Evolutionary conservation across 495 filamentous ascomycete genomes (phyloP).

Genomic region (Bryoglossum gracile): DNA sequence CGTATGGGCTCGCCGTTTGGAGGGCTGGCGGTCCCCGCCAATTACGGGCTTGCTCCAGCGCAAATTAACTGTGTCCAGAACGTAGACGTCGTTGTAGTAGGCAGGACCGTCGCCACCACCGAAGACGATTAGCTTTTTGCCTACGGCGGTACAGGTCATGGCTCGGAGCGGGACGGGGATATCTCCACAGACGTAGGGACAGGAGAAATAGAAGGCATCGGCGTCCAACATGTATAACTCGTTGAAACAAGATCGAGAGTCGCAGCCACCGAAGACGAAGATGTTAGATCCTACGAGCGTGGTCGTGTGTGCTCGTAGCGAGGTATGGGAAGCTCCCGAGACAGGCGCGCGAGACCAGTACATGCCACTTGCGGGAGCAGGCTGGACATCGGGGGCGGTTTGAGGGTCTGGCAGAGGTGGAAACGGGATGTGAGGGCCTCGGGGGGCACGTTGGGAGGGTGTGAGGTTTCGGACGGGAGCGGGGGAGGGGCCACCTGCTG

Average conservation of each 20-base stretch:
- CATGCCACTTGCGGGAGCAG: conserved; percentile 59
- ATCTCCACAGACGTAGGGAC: conserved; percentile 51
- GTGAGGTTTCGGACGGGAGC: conserved; percentile 13
- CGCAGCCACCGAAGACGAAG: conserved; percentile 61
- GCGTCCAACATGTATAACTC: conserved; percentile 58
- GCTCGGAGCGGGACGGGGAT: conserved; percentile 54
- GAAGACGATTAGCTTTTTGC: conserved; percentile 59
- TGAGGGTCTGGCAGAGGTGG: conserved; percentile 50
- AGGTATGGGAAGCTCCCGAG: conserved; percentile 48
- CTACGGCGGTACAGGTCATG: conserved; percentile 60
- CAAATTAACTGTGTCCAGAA: conserved; percentile 57
- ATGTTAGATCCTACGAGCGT: conserved; percentile 54
- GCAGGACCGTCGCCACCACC: conserved; percentile 59
- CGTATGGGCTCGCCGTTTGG: conserved; percentile 53
- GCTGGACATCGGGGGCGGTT: conserved; percentile 49
- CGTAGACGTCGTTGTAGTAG: conserved; percentile 64
- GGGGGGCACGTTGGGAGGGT: conserved; percentile 19
- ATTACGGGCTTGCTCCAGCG: conserved; percentile 51
- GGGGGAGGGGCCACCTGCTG: conserved; percentile 13
- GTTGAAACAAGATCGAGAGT: conserved; percentile 56
- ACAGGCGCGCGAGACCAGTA: conserved; percentile 57
- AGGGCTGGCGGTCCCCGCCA: conserved; percentile 43
- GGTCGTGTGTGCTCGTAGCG: conserved; percentile 55
- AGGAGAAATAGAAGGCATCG: conserved; percentile 57
- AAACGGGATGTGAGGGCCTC: conserved; percentile 35